Evolutionary conservation across 352 stramenopile genomes (phyloP).

Genomic region (Phytophthora lateralis): DNA sequence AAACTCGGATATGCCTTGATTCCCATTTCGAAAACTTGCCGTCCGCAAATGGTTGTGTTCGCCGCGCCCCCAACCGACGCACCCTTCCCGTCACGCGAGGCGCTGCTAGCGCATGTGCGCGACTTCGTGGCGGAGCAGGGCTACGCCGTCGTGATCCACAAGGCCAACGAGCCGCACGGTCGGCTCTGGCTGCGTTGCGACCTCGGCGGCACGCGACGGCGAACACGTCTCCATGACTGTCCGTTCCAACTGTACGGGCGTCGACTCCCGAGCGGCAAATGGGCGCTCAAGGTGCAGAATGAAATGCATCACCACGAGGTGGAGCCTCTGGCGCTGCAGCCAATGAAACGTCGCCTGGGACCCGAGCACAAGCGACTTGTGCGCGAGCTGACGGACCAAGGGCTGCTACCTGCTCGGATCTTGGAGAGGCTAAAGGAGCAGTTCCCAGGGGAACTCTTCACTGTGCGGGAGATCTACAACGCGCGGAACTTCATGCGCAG

Average conservation of each 20-base stretch:
- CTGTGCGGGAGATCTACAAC: slow-evolving; percentile 65
- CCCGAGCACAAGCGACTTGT: neutral
- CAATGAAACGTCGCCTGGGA: neutral
- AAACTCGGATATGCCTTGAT: neutral
- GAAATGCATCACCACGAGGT: neutral
- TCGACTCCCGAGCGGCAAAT: neutral
- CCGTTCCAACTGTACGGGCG: neutral
- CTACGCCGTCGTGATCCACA: neutral
- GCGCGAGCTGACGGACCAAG: neutral
- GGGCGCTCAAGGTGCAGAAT: neutral
- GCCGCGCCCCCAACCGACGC: neutral
- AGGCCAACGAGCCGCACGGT: neutral
- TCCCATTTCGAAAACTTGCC: neutral
- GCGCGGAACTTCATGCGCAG: slow-evolving; percentile 48
- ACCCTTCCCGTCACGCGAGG: neutral
- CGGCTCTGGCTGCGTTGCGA: neutral
- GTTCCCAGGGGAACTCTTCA: slow-evolving; percentile 51
- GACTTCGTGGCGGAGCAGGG: neutral
- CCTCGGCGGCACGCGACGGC: neutral
- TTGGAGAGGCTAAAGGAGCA: slow-evolving; percentile 42
- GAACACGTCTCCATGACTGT: neutral
- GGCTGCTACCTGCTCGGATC: slow-evolving; percentile 26
- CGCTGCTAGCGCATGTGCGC: neutral
- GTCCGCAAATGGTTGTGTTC: neutral
- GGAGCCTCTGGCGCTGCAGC: neutral